Percentiles rank a stretch among this genome's conserved stretches.
Conservation (phyloP, 1,139 yeast genomes). For the Saccharomyces pastorianus region DNA sequence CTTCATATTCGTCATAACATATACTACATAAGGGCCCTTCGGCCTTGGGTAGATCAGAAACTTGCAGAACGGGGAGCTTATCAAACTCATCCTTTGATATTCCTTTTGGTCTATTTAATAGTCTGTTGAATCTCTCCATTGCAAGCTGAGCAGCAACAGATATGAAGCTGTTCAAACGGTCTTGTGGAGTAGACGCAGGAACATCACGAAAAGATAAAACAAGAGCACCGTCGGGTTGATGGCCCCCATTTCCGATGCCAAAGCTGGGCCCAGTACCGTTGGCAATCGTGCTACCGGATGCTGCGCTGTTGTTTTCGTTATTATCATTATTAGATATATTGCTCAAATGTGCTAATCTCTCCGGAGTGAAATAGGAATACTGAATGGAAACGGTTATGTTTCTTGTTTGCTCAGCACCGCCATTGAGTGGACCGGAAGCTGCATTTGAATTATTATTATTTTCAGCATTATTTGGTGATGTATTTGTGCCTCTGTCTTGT, state of each 20-base stretch:
- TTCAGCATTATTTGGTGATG: not conserved
- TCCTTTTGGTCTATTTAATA: constrained; percentile 39
- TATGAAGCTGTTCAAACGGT: constrained; percentile 42
- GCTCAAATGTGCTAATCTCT: constrained; percentile 9
- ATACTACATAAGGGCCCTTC: constrained; percentile 49
- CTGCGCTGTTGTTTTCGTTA: not conserved
- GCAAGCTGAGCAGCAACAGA: constrained; percentile 66
- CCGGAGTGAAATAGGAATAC: constrained; percentile 21
- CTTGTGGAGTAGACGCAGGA: constrained; percentile 32
- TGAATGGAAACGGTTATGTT: constrained; percentile 29
- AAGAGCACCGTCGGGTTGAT: constrained; percentile 29
- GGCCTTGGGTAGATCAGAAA: constrained; percentile 27
- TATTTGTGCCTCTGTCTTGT: not conserved
- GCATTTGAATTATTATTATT: not conserved
- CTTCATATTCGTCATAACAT: constrained; percentile 54
- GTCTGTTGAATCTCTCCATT: constrained; percentile 48
- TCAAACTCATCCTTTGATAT: constrained; percentile 47
- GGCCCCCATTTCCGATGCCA: constrained; percentile 4
- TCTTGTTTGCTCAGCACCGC: constrained; percentile 14
- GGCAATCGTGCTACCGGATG: constrained; percentile 1
- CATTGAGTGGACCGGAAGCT: not conserved
- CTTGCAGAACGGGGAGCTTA: constrained; percentile 36
- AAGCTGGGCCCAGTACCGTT: not conserved
- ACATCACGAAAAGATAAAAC: constrained; percentile 58
- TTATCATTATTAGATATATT: constrained; percentile 4